Base-by-base conservation (phyloP, 305 asterid species). In the Rubia peregrina region DNA sequence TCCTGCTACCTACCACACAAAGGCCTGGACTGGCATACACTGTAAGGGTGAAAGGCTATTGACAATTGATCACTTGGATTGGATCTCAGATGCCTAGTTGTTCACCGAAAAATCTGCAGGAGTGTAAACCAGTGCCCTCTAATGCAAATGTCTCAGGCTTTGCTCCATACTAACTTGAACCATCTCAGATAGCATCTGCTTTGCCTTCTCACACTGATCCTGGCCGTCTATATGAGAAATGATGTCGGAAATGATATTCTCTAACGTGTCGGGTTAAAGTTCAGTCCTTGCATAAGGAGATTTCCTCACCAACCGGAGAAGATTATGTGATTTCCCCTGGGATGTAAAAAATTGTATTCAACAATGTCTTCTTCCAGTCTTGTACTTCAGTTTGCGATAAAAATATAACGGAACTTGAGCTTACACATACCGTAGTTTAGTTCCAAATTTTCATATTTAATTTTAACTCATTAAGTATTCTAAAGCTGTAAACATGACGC, bases 111-210 rank as follows among this genome's bases (percentile, higher is more conserved):
- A 75, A 81, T 87, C 95, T 2, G 86, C 74, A 9, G 92, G 91
- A 22, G 95, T 76, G 77, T 89, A 86, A 11, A 86, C 88, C 59
- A 89, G 69, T 9, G 98, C 98, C 79, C 97, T 79, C 77, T 87
- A 85, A 80, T 94, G 98, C 82, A 94, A 67, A 74, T 89, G 96
- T 72, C 84, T 81, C 63, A 94, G 84, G 43, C 98, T 94, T 84
- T 91, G 96, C 80, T 94, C 97, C 98, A 91, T 94, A 74, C 98
- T 94, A 53, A 94, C 96, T 73, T 88, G 92, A 49, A 94, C 96
- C 98, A 94, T 94, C 77, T 94, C 98, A 3, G 97, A 83, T 22
- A 94, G 88, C 96, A 94, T 89, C 80, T 89, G 79, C 67, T 86
- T 94, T 17, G 98, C 96, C 73, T 89, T 94, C 24, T 87, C 95